These are phyloP conservation scores for Auxenochlorella pyrenoidosa DNA, from an alignment of 139 green algal genomes.

Conservation along the genomic window DNA sequence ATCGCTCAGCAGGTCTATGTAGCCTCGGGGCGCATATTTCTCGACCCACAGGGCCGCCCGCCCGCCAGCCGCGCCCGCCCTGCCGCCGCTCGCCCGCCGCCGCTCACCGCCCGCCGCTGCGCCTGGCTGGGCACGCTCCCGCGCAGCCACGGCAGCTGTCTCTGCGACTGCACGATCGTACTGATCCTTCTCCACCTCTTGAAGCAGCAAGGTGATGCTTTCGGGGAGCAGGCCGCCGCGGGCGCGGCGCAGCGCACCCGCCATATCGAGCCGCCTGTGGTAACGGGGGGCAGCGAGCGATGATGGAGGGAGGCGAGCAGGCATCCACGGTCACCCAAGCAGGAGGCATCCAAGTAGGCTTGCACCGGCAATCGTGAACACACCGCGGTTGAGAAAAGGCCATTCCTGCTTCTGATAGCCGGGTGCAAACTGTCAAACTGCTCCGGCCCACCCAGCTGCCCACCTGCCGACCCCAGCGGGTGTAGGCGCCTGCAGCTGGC, in stretches of 20 bases:
- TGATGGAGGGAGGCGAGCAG: not conserved
- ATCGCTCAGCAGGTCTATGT: constrained; percentile 89
- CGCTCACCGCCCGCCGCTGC: not conserved
- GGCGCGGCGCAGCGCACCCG: constrained; percentile 8
- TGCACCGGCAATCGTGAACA: not conserved
- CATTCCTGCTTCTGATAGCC: no score
- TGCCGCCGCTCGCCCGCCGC: not conserved
- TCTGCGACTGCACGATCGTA: constrained; percentile 42
- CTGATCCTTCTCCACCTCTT: constrained; percentile 38
- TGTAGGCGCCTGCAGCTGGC: constrained; percentile 12
- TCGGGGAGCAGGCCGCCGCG: constrained; percentile 36
- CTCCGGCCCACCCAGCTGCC: not conserved
- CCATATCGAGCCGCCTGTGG: constrained; percentile 14
- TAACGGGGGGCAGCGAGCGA: not conserved
- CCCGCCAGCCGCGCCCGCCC: not conserved
- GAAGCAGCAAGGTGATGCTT: constrained; percentile 38
- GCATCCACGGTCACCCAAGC: no score
- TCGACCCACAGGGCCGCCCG: constrained; percentile 85
- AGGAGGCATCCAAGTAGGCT: not conserved
- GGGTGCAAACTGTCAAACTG: not conserved
- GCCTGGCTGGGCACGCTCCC: not conserved
- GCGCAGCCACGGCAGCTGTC: not conserved
- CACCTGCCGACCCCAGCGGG: not conserved
- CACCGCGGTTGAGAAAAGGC: no score
- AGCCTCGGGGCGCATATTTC: constrained; percentile 86